These are phyloP conservation scores for Spencermartinsiella europaea DNA, from an alignment of 805 yeast species.

Conservation along the genomic window DNA sequence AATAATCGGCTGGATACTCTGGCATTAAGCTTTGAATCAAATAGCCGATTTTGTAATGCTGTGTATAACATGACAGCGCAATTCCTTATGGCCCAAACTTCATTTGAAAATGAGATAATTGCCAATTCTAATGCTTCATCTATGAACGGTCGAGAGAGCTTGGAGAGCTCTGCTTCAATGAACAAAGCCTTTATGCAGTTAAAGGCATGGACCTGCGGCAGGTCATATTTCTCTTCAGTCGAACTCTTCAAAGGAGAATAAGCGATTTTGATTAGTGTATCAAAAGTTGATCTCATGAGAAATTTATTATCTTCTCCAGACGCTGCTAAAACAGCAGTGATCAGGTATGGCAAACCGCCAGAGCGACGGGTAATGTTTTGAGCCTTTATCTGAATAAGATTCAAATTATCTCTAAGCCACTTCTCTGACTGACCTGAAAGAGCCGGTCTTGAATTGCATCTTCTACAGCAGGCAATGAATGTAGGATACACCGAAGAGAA, in stretches of 20 bases:
- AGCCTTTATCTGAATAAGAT: conserved; percentile 47
- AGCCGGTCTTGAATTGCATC: conserved; percentile 40
- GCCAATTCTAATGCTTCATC: conserved; percentile 58
- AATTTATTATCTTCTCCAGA: conserved; percentile 34
- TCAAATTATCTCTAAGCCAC: conserved; percentile 60
- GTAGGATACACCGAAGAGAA: conserved; percentile 85
- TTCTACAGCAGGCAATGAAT: conserved; percentile 57
- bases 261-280: conserved; percentile 51
- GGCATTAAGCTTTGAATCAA: conserved; percentile 49
- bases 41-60: conserved; percentile 71
- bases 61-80: conserved; percentile 93
- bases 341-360: conserved; percentile 81
- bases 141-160: conserved; percentile 44
- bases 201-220: conserved; percentile 92
- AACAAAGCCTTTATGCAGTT: conserved; percentile 76
- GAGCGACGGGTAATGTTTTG: conserved; percentile 83
- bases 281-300: conserved; percentile 47
- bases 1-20: conserved; percentile 53
- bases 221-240: conserved; percentile 54
- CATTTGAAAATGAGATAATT: conserved; percentile 56
- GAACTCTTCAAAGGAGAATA: conserved; percentile 40
- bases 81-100: conserved; percentile 81
- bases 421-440: conserved; percentile 38
- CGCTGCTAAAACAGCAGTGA: conserved; percentile 68
- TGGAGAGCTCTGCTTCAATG: conserved; percentile 62